phyloP scores from a whole-genome alignment of 768 basidiomycete genomes.

The Termitomyces sp. region DNA sequence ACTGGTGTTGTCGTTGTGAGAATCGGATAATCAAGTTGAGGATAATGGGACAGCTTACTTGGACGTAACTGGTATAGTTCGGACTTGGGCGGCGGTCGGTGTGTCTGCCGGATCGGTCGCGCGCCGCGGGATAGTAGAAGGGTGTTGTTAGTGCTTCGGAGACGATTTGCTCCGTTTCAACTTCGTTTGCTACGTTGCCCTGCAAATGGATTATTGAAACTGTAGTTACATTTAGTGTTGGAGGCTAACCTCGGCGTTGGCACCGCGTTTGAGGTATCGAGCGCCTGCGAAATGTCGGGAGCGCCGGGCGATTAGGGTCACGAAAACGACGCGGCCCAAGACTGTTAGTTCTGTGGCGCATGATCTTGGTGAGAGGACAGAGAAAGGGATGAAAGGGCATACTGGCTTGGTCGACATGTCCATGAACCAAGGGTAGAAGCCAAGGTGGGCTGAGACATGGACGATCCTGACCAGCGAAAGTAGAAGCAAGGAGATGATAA shows the following conservation, averaged over 20 bases:
- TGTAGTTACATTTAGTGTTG: neutral
- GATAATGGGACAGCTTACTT: conserved; percentile 39
- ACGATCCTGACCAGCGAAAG: conserved; percentile 47
- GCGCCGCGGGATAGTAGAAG: conserved; percentile 69
- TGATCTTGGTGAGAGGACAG: neutral
- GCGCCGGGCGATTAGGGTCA: conserved; percentile 91
- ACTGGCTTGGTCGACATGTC: conserved; percentile 99
- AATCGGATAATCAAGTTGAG: neutral
- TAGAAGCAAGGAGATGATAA: conserved; percentile 73
- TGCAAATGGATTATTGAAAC: conserved; percentile 24
- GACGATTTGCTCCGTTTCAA: conserved; percentile 98
- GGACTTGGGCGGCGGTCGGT: conserved; percentile 63
- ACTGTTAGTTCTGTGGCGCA: conserved; percentile 73
- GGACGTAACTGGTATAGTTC: conserved; percentile 93
- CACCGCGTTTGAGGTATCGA: conserved; percentile 89
- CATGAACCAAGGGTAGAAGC: conserved; percentile 90
- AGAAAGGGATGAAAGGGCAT: conserved; percentile 24
- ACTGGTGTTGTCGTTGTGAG: conserved; percentile 43
- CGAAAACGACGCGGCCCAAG: conserved; percentile 83
- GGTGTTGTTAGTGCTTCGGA: conserved; percentile 86
- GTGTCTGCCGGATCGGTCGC: conserved; percentile 24
- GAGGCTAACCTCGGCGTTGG: conserved; percentile 76
- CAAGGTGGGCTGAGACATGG: conserved; percentile 61
- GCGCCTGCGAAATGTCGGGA: conserved; percentile 96
- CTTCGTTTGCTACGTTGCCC: conserved; percentile 99